Percentiles rank a stretch among this genome's conserved stretches.
Conservation (phyloP, 495 filamentous ascomycete genomes). For the Daldinia grandis region DNA sequence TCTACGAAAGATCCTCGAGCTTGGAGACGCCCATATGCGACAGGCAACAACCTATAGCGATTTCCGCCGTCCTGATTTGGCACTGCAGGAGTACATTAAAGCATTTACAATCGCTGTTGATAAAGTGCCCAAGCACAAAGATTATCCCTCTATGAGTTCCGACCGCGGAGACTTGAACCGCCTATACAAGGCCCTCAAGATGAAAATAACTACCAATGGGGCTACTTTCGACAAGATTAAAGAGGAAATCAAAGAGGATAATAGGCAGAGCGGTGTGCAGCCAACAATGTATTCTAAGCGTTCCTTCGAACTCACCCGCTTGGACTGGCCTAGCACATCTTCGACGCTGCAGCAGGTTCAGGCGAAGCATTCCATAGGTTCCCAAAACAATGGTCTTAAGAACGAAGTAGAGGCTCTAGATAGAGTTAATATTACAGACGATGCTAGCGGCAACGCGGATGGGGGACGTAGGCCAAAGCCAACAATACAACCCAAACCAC, state of each 20-base stretch:
- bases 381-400: neutral
- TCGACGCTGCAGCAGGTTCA: conserved; percentile 6
- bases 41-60: conserved; percentile 62
- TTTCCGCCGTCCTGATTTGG: conserved; percentile 61
- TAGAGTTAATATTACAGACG: neutral
- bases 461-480: conserved; percentile 54
- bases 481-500: conserved; percentile 68
- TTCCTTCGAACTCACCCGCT: neutral
- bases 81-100: conserved; percentile 75
- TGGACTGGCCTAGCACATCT: conserved; percentile 10
- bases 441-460: neutral
- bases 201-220: conserved; percentile 54
- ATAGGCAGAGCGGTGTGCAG: conserved; percentile 61
- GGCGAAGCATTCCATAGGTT: conserved; percentile 13
- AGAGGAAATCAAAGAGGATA: conserved; percentile 73
- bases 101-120: conserved; percentile 79
- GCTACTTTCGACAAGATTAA: conserved; percentile 66
- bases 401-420: neutral
- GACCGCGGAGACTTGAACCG: conserved; percentile 56
- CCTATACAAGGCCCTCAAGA: conserved; percentile 59
- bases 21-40: conserved; percentile 58
- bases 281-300: conserved; percentile 37
- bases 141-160: conserved; percentile 62
- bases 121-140: conserved; percentile 74
- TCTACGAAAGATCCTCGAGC: conserved; percentile 59